phyloP scores from a whole-genome alignment of 805 yeast genomes.

The Ogataea degrootiae region DNA sequence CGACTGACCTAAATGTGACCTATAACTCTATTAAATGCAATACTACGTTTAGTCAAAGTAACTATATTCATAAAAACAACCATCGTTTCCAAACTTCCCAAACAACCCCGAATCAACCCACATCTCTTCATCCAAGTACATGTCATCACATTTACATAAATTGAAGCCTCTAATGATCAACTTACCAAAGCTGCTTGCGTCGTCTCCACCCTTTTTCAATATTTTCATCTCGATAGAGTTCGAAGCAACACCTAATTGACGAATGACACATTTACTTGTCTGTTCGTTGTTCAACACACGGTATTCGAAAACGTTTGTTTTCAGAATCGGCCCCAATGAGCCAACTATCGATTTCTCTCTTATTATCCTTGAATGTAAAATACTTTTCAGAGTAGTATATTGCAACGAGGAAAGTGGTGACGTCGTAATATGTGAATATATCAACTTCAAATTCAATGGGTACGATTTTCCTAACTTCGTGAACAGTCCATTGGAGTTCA shows the following conservation, averaged over 20 bases:
- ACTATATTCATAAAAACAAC: conserved; percentile 52
- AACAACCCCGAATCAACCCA: conserved; percentile 43
- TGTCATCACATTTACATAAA: conserved; percentile 42
- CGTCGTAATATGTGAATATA: conserved; percentile 31
- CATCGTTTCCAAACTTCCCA: conserved; percentile 68
- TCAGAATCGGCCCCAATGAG: conserved; percentile 53
- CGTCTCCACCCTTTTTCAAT: conserved; percentile 29
- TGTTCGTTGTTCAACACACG: conserved; percentile 38
- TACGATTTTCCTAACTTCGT: conserved; percentile 28
- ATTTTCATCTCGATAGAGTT: conserved; percentile 60
- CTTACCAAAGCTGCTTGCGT: conserved; percentile 38
- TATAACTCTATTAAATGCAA: neutral
- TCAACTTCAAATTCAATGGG: conserved; percentile 33
- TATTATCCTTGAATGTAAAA: conserved; percentile 46
- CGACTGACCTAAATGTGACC: too few relatives aligned
- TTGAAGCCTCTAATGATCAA: conserved; percentile 60
- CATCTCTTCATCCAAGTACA: conserved; percentile 39
- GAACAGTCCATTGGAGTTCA: conserved; percentile 48
- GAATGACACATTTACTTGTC: conserved; percentile 2
- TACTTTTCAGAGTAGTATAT: conserved; percentile 38
- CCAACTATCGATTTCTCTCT: conserved; percentile 43
- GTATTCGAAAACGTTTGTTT: conserved; percentile 59
- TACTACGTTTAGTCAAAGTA: neutral
- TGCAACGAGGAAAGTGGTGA: conserved; percentile 14
- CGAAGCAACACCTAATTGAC: conserved; percentile 51